A percentile compares a stretch with the other conserved stretches of the same genome.
Conservation (phyloP, 352 stramenopile species). For the Phytopythium cucurbitacearum region DNA sequence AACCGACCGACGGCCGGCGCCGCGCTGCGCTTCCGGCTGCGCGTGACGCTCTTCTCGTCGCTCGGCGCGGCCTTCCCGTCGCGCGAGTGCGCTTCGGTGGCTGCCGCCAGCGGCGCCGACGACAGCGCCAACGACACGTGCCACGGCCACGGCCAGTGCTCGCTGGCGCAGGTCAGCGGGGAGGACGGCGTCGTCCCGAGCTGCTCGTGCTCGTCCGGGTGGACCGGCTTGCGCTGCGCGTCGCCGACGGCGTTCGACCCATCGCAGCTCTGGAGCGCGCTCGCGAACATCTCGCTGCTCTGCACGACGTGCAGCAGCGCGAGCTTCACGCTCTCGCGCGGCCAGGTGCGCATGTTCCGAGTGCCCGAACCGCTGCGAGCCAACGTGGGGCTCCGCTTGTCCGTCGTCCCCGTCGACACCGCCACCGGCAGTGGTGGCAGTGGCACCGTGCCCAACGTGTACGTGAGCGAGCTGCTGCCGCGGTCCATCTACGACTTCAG, state of each 20-base stretch:
- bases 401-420: constrained; percentile 13
- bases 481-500: constrained; percentile 76
- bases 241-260: constrained; percentile 51
- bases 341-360: constrained; percentile 60
- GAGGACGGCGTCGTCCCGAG: constrained; percentile 8
- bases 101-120: background rate
- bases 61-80: constrained; percentile 15
- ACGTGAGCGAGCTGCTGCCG: constrained; percentile 65
- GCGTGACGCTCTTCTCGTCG: constrained; percentile 32
- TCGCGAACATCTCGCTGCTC: constrained; percentile 42
- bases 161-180: constrained; percentile 16
- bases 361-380: constrained; percentile 55
- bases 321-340: constrained; percentile 38
- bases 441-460: constrained; percentile 37
- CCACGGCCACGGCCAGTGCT: constrained; percentile 45
- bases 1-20: constrained; percentile 55
- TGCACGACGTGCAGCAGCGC: constrained; percentile 41
- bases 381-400: constrained; percentile 35
- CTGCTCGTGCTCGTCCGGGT: constrained; percentile 59
- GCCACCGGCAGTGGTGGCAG: constrained; percentile 7
- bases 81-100: background rate
- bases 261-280: constrained; percentile 50
- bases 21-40: constrained; percentile 35
- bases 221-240: constrained; percentile 57
- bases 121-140: constrained; percentile 26